phyloP scores from a whole-genome alignment of 2,329 filamentous ascomycete genomes.

The Aspergillus proliferans region DNA sequence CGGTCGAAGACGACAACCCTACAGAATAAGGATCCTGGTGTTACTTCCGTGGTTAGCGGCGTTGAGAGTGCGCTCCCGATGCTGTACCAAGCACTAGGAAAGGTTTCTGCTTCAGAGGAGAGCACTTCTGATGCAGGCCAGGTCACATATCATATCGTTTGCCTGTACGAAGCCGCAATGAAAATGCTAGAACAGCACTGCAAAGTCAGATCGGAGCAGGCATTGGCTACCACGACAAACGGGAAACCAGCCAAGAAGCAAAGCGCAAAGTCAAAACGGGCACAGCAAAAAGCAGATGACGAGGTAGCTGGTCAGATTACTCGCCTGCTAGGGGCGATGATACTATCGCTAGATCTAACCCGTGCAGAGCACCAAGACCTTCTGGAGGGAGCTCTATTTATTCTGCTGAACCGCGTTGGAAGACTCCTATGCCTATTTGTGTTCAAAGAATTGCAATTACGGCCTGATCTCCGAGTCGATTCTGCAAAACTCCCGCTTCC shows the following conservation, averaged over 20 bases:
- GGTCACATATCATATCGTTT: slow-evolving; percentile 29
- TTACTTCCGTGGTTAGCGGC: slow-evolving; percentile 14
- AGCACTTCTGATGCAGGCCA: slow-evolving; percentile 11
- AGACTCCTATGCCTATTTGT: slow-evolving; percentile 33
- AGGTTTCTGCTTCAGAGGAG: slow-evolving; percentile 13
- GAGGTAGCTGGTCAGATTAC: slow-evolving; percentile 15
- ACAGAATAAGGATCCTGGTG: slow-evolving; percentile 9
- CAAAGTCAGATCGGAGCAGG: slow-evolving; percentile 9
- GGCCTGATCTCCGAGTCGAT: slow-evolving; percentile 18
- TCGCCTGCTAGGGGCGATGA: slow-evolving; percentile 25
- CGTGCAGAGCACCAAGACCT: slow-evolving; percentile 25
- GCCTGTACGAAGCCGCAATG: slow-evolving; percentile 27
- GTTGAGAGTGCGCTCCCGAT: slow-evolving; percentile 21
- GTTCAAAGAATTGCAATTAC: slow-evolving; percentile 30
- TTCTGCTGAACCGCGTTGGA: slow-evolving; percentile 35
- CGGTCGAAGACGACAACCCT: slow-evolving; percentile 5
- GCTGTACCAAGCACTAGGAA: slow-evolving; percentile 23
- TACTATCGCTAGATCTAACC: slow-evolving; percentile 20
- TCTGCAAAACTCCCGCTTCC: slow-evolving; percentile 25
- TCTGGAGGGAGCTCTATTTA: slow-evolving; percentile 38
- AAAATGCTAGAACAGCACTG: slow-evolving; percentile 21
- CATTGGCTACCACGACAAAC: neutral
- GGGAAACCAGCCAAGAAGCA: slow-evolving; percentile 12
- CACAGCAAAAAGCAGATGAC: slow-evolving; percentile 5
- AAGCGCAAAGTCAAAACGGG: slow-evolving; percentile 5